A percentile compares a stretch with the other conserved stretches of the same genome.
Evolutionary conservation across 2,329 filamentous ascomycete genomes (phyloP).

Genomic region (Leptographium wingfieldii): DNA sequence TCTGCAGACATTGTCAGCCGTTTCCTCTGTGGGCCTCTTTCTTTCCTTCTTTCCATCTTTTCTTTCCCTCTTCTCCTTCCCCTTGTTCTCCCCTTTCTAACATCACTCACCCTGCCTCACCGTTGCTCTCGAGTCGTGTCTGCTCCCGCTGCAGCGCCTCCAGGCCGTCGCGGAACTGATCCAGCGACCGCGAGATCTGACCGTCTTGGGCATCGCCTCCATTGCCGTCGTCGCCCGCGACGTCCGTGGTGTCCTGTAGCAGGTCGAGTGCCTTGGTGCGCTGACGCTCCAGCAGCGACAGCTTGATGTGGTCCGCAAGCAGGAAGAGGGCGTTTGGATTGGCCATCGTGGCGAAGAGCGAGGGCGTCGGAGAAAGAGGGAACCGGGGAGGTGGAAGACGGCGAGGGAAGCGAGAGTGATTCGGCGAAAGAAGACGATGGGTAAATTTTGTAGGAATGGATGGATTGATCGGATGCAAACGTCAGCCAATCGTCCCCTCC

Average conservation of each 20-base stretch:
- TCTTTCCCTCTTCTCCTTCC: not conserved
- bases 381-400: not conserved
- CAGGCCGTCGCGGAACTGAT: conserved; percentile 73
- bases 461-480: not conserved
- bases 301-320: conserved; percentile 91
- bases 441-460: not conserved
- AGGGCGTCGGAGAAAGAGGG: not conserved
- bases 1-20: conserved; percentile 15
- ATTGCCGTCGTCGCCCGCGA: not conserved
- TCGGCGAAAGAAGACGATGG: not conserved
- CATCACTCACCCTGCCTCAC: conserved; percentile 44
- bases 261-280: conserved; percentile 72
- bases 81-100: not conserved
- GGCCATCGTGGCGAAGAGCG: conserved; percentile 26
- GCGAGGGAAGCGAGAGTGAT: not conserved
- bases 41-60: not conserved
- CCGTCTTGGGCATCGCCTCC: conserved; percentile 63
- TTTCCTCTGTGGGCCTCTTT: not conserved
- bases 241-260: conserved; percentile 31
- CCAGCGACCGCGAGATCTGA: conserved; percentile 77
- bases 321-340: conserved; percentile 72
- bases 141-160: conserved; percentile 53
- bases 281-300: conserved; percentile 85
- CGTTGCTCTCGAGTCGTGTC: conserved; percentile 48
- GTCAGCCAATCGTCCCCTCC: not conserved